Evolutionary conservation across 1,284 basidiomycete genomes (phyloP).

Genomic region (Irpex sp.): DNA sequence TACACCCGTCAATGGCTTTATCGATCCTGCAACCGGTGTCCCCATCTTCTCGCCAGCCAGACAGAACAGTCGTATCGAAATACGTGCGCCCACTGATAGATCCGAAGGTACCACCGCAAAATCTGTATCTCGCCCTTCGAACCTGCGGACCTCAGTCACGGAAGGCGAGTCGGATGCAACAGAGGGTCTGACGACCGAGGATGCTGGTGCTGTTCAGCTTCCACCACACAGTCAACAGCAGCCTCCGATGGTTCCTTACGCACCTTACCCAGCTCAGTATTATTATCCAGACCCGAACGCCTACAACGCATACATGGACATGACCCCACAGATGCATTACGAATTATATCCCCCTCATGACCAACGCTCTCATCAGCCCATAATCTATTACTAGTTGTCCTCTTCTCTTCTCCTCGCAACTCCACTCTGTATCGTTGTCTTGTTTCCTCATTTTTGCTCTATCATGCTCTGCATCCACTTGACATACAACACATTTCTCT

Average conservation of each 20-base stretch:
- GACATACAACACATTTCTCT: constrained; percentile 3
- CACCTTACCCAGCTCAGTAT: constrained; percentile 52
- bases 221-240: constrained; percentile 22
- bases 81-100: constrained; percentile 58
- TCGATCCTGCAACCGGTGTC: constrained; percentile 58
- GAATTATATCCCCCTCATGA: constrained; percentile 56
- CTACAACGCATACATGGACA: constrained; percentile 62
- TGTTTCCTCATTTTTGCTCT: constrained; percentile 18
- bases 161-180: constrained; percentile 17
- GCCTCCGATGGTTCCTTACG: constrained; percentile 43
- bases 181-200: background rate
- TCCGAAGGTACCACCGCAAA: constrained; percentile 26
- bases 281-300: constrained; percentile 69
- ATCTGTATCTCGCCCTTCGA: constrained; percentile 33
- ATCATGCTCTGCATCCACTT: constrained; percentile 23
- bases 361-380: constrained; percentile 39
- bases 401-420: constrained; percentile 12
- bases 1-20: constrained; percentile 55
- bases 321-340: constrained; percentile 58
- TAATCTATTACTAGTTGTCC: constrained; percentile 50
- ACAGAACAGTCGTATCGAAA: constrained; percentile 69
- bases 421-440: constrained; percentile 18
- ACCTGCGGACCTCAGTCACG: constrained; percentile 26
- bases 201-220: constrained; percentile 8
- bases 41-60: constrained; percentile 71